These are phyloP conservation scores for Trypanosoma theileri DNA, from an alignment of 208 protist species.

Conservation along the genomic window DNA sequence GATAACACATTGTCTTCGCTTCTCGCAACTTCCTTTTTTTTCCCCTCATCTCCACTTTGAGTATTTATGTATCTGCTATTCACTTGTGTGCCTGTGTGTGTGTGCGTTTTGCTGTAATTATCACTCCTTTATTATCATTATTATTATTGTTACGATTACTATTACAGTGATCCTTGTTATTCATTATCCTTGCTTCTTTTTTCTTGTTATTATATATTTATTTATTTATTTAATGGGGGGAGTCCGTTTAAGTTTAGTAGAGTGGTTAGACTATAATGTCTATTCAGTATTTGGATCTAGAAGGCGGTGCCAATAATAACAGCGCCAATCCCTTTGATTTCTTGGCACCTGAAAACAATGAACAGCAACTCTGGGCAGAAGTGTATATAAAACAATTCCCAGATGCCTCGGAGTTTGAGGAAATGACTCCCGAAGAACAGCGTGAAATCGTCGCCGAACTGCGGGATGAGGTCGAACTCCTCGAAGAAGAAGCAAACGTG, in stretches of 20 bases:
- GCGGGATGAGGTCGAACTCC: constrained; percentile 57
- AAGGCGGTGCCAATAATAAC: constrained; percentile 3
- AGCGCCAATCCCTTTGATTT: not conserved
- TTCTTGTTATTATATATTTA: not conserved
- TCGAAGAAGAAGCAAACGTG: constrained; percentile 62
- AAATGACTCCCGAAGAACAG: constrained; percentile 44
- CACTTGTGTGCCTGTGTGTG: not conserved
- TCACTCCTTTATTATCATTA: not conserved
- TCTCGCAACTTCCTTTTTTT: too few species aligned
- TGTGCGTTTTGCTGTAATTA: constrained; percentile 1
- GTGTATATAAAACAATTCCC: constrained; percentile 69
- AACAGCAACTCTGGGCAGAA: constrained; percentile 45
- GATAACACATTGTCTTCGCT: not conserved
- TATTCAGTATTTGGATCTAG: constrained; percentile 1
- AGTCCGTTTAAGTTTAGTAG: not conserved
- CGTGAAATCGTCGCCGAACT: constrained; percentile 56
- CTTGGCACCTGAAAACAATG: constrained; percentile 22
- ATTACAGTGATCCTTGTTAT: not conserved
- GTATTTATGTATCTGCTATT: constrained; percentile 8
- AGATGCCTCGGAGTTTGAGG: constrained; percentile 46
- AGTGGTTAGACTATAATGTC: too few species aligned
- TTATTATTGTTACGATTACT: not conserved
- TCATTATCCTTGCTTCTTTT: not conserved
- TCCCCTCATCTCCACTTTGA: too few species aligned
- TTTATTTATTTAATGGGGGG: not conserved